Base-by-base conservation (phyloP, 2,329 filamentous ascomycete genomes). In the Aspergillus luchuensis region DNA sequence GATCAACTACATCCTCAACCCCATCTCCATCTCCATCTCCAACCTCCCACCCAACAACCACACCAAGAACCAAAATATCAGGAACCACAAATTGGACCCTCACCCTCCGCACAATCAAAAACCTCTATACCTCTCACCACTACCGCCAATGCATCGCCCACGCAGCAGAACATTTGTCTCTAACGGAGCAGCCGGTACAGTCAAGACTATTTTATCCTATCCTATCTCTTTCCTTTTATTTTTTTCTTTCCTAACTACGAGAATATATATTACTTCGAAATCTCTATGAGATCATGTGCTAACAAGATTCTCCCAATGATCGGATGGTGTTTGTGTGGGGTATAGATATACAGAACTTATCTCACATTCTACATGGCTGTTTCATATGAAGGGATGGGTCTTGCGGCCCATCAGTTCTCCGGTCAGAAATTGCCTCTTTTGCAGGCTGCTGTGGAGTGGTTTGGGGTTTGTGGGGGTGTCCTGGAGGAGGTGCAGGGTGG, bases 301-400 rank as follows among this genome's bases (percentile, higher is more conserved):
- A 30, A 30, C 28, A 30, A 30, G 28, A 10, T 30, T 30, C 3
- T 11, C 10, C 1, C 0, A 30, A 30, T 30, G 28, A 30, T 30
- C 28, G 10, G 4, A 11, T 5, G 8, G 10, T 30, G 10, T 30
- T 30, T 11, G 8, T 30, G 28, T 30, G 28, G 3, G 28, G 28
- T 30, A 30, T 30, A 50, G 25, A 63, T 77, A 30, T 64, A 75
- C 58, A 71, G 69, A 23, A 71, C 72, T 5, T 82, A 78, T 64
- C 72, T 83, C 41, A 73, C 74, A 60, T 81, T 82, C 67, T 82
- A 83, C 68, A 72, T 74, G 8, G 82, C 76, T 3, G 70, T 80
- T 8, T 79, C 74, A 25, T 78, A 80, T 60, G 81, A 83, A 59
- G 74, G 74, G 4, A 72, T 82, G n/a, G 81, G 79, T 3, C 74